Evolutionary conservation across 306 rosid genomes (phyloP).

Genomic region (Cyamopsis tetragonoloba): DNA sequence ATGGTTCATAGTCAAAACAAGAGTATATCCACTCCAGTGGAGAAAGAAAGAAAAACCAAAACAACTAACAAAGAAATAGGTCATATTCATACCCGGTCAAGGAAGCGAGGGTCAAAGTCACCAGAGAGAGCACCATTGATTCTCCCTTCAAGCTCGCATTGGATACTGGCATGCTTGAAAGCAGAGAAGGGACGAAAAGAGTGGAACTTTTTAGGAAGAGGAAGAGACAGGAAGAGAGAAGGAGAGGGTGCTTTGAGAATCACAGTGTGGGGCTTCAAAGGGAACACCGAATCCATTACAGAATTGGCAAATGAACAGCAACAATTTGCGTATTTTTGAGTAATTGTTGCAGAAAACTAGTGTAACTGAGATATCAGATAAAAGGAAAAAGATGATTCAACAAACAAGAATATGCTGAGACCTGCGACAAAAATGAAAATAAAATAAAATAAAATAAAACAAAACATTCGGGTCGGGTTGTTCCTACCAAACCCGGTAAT

Average conservation of each 20-base stretch:
- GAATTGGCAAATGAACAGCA: no score
- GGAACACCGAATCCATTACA: constrained; percentile 41
- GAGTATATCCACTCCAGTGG: background rate
- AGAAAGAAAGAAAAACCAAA: background rate
- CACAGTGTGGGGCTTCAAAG: constrained; percentile 27
- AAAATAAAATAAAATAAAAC: no score
- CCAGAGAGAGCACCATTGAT: constrained; percentile 71
- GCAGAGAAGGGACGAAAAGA: constrained; percentile 31
- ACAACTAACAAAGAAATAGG: background rate
- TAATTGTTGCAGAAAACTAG: no score
- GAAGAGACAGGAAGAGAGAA: constrained; percentile 22
- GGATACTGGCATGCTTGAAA: constrained; percentile 42
- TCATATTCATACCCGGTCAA: constrained; percentile 70
- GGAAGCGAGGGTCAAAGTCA: constrained; percentile 69
- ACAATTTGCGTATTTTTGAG: no score
- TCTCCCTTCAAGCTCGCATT: constrained; percentile 63
- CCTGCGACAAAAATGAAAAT: no score
- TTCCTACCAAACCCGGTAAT: background rate
- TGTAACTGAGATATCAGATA: background rate
- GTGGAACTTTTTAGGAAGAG: constrained; percentile 25
- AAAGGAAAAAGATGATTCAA: no score
- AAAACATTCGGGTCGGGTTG: background rate
- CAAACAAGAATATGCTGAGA: background rate
- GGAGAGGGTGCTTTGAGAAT: constrained; percentile 29
- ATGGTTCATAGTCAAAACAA: background rate